These are phyloP conservation scores for Aspergillus egyptiacus DNA, from an alignment of 495 filamentous ascomycete species.

Conservation along the genomic window DNA sequence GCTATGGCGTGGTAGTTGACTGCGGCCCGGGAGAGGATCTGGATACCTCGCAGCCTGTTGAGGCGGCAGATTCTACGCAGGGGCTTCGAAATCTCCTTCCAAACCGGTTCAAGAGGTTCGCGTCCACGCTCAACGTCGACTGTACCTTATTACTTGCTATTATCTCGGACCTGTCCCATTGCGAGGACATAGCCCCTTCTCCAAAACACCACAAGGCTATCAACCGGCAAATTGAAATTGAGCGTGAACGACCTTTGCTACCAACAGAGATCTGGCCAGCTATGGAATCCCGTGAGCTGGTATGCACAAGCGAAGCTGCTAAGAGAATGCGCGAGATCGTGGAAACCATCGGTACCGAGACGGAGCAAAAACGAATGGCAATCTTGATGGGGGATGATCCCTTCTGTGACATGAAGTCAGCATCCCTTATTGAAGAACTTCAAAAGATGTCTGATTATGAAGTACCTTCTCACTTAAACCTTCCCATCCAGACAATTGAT, in stretches of 20 bases:
- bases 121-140: slow-evolving; percentile 61
- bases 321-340: slow-evolving; percentile 63
- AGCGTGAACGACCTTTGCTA: slow-evolving; percentile 54
- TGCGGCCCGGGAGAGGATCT: slow-evolving; percentile 33
- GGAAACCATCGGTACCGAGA: slow-evolving; percentile 56
- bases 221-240: slow-evolving; percentile 58
- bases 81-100: slow-evolving; percentile 44
- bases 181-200: slow-evolving; percentile 29
- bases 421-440: slow-evolving; percentile 35
- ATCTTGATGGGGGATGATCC: slow-evolving; percentile 45
- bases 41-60: slow-evolving; percentile 14
- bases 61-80: slow-evolving; percentile 16
- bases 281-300: slow-evolving; percentile 45
- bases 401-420: slow-evolving; percentile 20
- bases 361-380: slow-evolving; percentile 51
- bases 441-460: slow-evolving; percentile 45
- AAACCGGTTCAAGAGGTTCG: slow-evolving; percentile 50
- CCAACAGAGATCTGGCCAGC: slow-evolving; percentile 58
- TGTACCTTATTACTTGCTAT: slow-evolving; percentile 68
- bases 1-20: slow-evolving; percentile 50
- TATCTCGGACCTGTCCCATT: slow-evolving; percentile 65
- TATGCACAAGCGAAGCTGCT: slow-evolving; percentile 59
- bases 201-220: slow-evolving; percentile 51
- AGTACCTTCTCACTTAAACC: slow-evolving; percentile 41
- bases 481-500: slow-evolving; percentile 48